Evolutionary conservation across 108 stramenopile genomes (phyloP).

Genomic region (Nannochloropsis gaditana): DNA sequence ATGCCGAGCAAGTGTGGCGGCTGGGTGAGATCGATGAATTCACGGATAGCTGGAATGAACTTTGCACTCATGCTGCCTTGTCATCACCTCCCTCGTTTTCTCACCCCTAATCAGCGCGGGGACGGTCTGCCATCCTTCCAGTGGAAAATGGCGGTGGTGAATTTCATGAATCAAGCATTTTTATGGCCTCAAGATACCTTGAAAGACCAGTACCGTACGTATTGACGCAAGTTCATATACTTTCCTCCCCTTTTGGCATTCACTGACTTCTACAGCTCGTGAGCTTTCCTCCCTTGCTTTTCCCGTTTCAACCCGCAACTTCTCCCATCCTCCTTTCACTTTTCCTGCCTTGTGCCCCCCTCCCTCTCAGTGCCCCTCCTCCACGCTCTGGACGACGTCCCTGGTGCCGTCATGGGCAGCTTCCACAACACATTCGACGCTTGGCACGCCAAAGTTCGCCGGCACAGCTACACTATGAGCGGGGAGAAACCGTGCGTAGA

Average conservation of each 20-base stretch:
- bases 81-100: neutral
- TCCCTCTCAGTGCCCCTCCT: neutral
- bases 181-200: neutral
- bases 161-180: neutral
- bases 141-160: conserved; percentile 17
- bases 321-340: too few relatives aligned
- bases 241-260: too few relatives aligned
- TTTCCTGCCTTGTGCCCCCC: too few relatives aligned
- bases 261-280: too few relatives aligned
- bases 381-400: neutral
- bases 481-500: neutral
- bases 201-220: neutral
- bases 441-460: neutral
- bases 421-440: neutral
- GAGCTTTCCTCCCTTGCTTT: too few relatives aligned
- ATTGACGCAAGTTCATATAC: too few relatives aligned
- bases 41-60: too few relatives aligned
- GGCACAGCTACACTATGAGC: neutral
- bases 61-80: neutral
- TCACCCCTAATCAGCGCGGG: neutral
- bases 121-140: neutral
- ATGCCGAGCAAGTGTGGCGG: too few relatives aligned
- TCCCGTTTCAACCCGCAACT: too few relatives aligned
- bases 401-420: neutral
- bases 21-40: too few relatives aligned